Evolutionary conservation across 768 basidiomycete genomes (phyloP).

Genomic region (Pisolithus tinctorius): DNA sequence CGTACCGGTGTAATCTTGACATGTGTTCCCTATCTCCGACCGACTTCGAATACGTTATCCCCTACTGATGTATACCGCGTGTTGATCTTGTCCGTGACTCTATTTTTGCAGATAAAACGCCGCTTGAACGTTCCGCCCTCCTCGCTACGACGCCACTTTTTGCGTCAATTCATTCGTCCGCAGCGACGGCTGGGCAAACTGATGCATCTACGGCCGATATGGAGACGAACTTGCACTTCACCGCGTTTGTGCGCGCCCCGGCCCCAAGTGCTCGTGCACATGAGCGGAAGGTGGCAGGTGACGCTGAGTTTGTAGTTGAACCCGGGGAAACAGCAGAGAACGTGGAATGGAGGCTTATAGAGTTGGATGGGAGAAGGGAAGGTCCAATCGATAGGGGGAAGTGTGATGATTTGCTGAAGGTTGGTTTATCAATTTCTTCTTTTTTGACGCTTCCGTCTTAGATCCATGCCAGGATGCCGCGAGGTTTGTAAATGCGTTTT

Average conservation of each 20-base stretch:
- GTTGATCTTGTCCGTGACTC: no score
- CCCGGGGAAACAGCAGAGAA: not conserved
- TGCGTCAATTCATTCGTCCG: conserved; percentile 65
- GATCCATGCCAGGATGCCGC: conserved; percentile 34
- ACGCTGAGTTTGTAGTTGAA: conserved; percentile 41
- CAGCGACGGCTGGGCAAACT: conserved; percentile 66
- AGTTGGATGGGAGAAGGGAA: conserved; percentile 73
- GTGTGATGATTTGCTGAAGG: conserved; percentile 52
- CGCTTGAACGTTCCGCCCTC: conserved; percentile 64
- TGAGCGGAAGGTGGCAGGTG: conserved; percentile 68
- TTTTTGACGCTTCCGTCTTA: not conserved
- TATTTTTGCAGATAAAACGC: conserved; percentile 47
- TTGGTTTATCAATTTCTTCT: conserved; percentile 10
- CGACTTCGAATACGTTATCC: no score
- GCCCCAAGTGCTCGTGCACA: conserved; percentile 21
- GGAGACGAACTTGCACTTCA: conserved; percentile 79
- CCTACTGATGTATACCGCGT: no score
- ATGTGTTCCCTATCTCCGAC: no score
- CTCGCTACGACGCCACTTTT: conserved; percentile 77
- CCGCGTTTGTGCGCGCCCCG: conserved; percentile 74
- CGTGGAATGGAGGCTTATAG: conserved; percentile 44
- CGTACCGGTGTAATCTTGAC: no score
- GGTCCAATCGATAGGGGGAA: conserved; percentile 79
- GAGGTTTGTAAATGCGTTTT: conserved; percentile 37
- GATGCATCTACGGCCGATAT: conserved; percentile 50